Base-by-base conservation (phyloP, 192 early-diverging fungal species). In the Umbelopsis isabellina region DNA sequence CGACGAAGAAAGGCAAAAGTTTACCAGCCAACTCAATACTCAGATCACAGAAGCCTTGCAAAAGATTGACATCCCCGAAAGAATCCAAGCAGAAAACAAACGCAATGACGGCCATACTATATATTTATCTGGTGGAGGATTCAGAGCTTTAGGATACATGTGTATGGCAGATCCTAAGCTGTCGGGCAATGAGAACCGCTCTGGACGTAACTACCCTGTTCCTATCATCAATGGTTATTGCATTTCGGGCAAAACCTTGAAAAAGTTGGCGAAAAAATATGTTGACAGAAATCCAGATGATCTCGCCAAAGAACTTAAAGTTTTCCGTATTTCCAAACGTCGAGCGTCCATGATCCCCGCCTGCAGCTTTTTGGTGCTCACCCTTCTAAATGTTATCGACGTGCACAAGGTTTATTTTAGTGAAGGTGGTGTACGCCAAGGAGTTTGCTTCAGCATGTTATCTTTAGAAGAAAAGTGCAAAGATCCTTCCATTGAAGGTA, bases 401-500 rank as follows among this genome's bases (percentile, higher is more conserved):
- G 78, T 84, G 44, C 69, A 67, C 22, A 58, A 76, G 37, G 75
- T 87, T 1, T 74, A 81, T 15, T 87, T 87, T 48, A 84, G 84
- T 44, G 86, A 87, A 58, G 86, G 86, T 4, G 86, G 86, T 58
- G 84, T 85, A 10, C 81, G 84, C n/a, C 86, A 87, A 46, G 86
- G 86, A 16, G 68, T 80, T 7, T 87, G 84, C 55, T 87, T 80
- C 51, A 55, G 75, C 1, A 74, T 78, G 71, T 27, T 87, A 22
- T 67, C 80, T 0, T 3, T 30, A 0, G 74, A 75, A 27, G 80
- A 82, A 46, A 78, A 79, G 33, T 47, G 69, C 35, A 83, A 79
- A 49, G 86, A 87, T 65, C 86, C 86, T 9, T 72, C 81, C 3
- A 48, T 79, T 4, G 80, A 82, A 72, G 79, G 79, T 21, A 73